Base-by-base conservation (phyloP, 805 yeast species). In the Suhomyces sp. region DNA sequence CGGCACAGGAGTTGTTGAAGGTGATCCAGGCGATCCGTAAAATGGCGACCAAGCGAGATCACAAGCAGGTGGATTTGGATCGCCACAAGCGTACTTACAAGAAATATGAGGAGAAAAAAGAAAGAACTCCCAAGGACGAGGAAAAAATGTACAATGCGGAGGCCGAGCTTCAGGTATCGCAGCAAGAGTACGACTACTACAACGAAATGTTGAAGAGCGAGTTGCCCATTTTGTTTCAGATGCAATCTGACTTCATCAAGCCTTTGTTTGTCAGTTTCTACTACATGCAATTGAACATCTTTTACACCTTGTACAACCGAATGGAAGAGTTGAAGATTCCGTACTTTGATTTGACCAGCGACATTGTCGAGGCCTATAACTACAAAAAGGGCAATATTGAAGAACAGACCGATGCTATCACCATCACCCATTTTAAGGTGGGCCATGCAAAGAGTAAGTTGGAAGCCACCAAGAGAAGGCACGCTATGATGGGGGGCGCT, bases 241-340 rank as follows among this genome's bases (percentile, higher is more conserved):
- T 94, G 71, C 97, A 94, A 70, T 88, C 91, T 4, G 94, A 91
- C 62, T 90, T 94, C 66, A 92, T 94, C 66, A 86, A 85, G 65
- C 99, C 99, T 17, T 77, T 94, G 62, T 94, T 94, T 73, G 94
- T 93, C 62, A 86, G 96, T 50, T 86, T 94, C 70, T 94, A 94
- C 73, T 94, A 84, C 78, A 94, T 94, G 98, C 99, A 94, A 76
- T 81, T 94, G 76, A 94, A 94, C 75, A 90, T 94, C 52, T 94
- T 92, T 71, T 94, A 94, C 79, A 91, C 97, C 1, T 77, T 94
- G 56, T 92, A 89, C 76, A 86, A 81, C 65, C 82, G 88, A 62
- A 89, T 93, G 89, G 97, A 93, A 72, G 96, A 89, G 66, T 85
- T 93, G 88, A 91, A 94, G 74, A 94, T 94, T 59, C 97, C 97